These are phyloP conservation scores for Thalia dealbata DNA, from an alignment of 176 grass and related monocot species.

Conservation along the genomic window DNA sequence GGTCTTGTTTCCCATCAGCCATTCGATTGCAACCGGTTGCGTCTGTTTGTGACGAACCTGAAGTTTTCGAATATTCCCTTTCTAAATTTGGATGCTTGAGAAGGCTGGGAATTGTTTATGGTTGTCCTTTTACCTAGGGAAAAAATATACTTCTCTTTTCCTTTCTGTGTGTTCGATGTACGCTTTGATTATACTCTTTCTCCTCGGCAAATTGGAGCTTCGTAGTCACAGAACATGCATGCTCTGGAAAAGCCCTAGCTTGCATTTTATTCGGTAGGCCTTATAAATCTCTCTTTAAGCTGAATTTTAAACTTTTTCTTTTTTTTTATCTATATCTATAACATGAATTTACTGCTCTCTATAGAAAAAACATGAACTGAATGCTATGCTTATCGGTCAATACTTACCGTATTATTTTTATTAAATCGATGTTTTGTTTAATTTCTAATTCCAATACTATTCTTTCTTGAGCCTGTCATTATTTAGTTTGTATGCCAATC, in stretches of 20 bases:
- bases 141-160: neutral
- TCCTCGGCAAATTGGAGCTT: neutral
- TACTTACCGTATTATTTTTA: too few relatives aligned
- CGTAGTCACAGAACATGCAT: neutral
- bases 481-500: too few relatives aligned
- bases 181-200: neutral
- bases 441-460: too few relatives aligned
- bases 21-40: constrained; percentile 2
- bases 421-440: too few relatives aligned
- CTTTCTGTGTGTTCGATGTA: neutral
- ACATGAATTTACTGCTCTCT: neutral
- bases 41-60: neutral
- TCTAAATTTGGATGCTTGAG: neutral
- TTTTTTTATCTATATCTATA: neutral
- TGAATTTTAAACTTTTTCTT: neutral
- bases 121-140: neutral
- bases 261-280: neutral
- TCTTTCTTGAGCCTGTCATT: too few relatives aligned
- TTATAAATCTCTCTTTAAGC: too few relatives aligned
- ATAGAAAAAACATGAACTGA: too few relatives aligned
- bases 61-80: neutral
- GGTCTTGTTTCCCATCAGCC: constrained; percentile 1
- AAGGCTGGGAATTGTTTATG: neutral
- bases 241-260: neutral
- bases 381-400: too few relatives aligned